Evolutionary conservation across 306 rosid genomes (phyloP).

Genomic region (Cucumis sativus): DNA sequence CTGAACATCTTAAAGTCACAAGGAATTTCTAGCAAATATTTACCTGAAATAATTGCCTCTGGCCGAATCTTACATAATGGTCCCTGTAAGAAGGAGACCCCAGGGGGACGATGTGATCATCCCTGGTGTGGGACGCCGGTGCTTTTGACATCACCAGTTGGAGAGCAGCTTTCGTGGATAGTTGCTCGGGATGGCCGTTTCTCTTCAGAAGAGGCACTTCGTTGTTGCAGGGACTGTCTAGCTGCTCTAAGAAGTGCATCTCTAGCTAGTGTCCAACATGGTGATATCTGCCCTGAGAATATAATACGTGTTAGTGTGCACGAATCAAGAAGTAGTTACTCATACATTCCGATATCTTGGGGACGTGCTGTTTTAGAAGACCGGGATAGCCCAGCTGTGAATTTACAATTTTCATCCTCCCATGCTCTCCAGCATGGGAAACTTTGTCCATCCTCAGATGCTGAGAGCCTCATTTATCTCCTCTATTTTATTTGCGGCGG

Average conservation of each 20-base stretch:
- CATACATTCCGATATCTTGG: slow-evolving; percentile 70
- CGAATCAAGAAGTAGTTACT: slow-evolving; percentile 19
- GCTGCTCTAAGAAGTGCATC: slow-evolving; percentile 65
- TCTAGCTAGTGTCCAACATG: slow-evolving; percentile 67
- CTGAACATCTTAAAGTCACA: slow-evolving; percentile 58
- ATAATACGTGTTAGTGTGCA: slow-evolving; percentile 46
- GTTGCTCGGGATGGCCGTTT: slow-evolving; percentile 47
- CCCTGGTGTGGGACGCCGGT: slow-evolving; percentile 88
- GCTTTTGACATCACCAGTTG: slow-evolving; percentile 75
- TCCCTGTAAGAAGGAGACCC: slow-evolving; percentile 55
- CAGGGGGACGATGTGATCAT: slow-evolving; percentile 77
- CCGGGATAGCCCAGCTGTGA: slow-evolving; percentile 79
- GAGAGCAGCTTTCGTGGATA: slow-evolving; percentile 52
- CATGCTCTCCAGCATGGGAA: slow-evolving; percentile 92
- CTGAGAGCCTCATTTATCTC: slow-evolving; percentile 73
- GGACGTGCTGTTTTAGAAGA: slow-evolving; percentile 89
- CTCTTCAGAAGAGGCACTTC: slow-evolving; percentile 57
- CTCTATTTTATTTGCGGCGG: slow-evolving; percentile 60
- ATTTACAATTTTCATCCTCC: slow-evolving; percentile 75
- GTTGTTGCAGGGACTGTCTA: slow-evolving; percentile 70
- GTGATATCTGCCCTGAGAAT: slow-evolving; percentile 84
- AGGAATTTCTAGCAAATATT: slow-evolving; percentile 51
- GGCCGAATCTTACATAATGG: slow-evolving; percentile 83
- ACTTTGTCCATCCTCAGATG: slow-evolving; percentile 91
- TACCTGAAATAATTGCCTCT: slow-evolving; percentile 73